A percentile compares a stretch with the other conserved stretches of the same genome.
Conservation (phyloP, 805 yeast species). For the Blastobotrys robertii region DNA sequence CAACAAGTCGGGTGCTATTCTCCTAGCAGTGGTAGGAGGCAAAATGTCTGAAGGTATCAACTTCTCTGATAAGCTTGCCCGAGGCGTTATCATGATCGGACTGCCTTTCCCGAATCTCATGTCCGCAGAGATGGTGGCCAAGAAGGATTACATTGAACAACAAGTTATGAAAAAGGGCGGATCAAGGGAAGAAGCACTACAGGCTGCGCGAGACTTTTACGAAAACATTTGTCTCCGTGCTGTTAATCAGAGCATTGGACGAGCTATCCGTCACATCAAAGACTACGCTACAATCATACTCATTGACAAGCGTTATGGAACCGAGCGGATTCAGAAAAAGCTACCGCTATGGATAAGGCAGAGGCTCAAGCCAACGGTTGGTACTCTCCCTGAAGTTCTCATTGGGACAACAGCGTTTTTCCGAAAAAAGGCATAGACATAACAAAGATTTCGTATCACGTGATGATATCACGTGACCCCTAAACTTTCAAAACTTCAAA, state of each 20-base stretch:
- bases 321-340: conserved; percentile 37
- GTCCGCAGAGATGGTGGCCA: conserved; percentile 74
- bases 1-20: conserved; percentile 43
- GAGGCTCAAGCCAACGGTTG: conserved; percentile 1
- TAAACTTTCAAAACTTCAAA: too few species aligned
- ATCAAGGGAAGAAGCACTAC: conserved; percentile 25
- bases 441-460: too few species aligned
- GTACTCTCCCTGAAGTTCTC: conserved; percentile 1
- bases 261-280: conserved; percentile 75
- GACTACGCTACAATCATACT: conserved; percentile 74
- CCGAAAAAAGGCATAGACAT: not conserved
- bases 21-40: conserved; percentile 87
- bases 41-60: conserved; percentile 89
- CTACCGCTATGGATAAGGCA: conserved; percentile 59
- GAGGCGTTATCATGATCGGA: conserved; percentile 81
- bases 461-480: not conserved
- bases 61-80: conserved; percentile 76
- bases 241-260: conserved; percentile 84
- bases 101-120: conserved; percentile 80
- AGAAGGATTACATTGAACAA: conserved; percentile 51
- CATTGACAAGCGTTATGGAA: conserved; percentile 50
- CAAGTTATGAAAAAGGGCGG: conserved; percentile 41
- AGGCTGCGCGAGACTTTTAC: conserved; percentile 48
- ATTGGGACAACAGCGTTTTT: not conserved
- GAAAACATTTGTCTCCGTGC: conserved; percentile 86